phyloP scores from a whole-genome alignment of 495 filamentous ascomycete genomes.

The Xylaria telfairii region DNA sequence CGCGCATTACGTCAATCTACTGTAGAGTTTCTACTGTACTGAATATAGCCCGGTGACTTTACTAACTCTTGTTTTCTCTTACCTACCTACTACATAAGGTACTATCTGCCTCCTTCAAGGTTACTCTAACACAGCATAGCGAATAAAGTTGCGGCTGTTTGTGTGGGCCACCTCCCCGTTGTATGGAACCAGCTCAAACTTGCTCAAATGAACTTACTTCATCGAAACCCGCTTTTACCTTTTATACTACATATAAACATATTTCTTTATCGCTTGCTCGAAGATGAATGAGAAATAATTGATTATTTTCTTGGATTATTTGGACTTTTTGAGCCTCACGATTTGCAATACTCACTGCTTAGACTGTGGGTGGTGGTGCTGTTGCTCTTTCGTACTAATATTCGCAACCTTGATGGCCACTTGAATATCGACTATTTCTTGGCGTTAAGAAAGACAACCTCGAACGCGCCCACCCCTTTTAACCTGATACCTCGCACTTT shows the following conservation, averaged over 20 bases:
- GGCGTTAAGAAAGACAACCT: neutral
- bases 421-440: neutral
- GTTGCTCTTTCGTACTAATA: neutral
- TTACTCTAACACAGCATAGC: too few species aligned
- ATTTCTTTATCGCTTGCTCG: neutral
- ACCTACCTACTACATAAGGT: neutral
- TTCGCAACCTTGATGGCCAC: conserved; percentile 18
- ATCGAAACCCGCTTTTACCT: neutral
- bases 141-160: conserved; percentile 4
- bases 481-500: neutral
- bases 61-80: neutral
- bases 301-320: neutral
- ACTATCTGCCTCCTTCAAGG: too few species aligned
- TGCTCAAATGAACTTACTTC: conserved; percentile 10
- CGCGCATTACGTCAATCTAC: neutral
- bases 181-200: conserved; percentile 6
- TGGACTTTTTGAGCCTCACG: too few species aligned
- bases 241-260: neutral
- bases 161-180: neutral
- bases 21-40: too few species aligned
- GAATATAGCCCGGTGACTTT: neutral
- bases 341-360: too few species aligned
- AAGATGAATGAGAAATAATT: too few species aligned
- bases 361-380: neutral
- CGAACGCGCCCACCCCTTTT: neutral